phyloP scores from a whole-genome alignment of 1,139 yeast genomes.

The Wickerhamiella infanticola region DNA sequence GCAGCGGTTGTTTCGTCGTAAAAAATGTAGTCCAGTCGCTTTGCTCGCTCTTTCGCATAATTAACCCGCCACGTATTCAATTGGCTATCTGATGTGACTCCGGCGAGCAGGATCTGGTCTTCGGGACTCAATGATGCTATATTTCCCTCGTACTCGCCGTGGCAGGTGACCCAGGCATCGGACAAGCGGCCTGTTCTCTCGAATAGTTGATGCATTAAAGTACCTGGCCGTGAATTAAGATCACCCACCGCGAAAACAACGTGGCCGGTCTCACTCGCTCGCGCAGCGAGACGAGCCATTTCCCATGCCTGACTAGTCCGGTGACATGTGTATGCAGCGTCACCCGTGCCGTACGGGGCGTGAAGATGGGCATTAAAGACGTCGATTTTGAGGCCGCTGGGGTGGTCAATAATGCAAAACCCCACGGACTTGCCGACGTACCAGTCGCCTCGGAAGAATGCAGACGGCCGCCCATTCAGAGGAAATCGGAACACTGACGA shows the following conservation, averaged over 20 bases:
- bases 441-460: constrained; percentile 94
- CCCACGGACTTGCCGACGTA: constrained; percentile 87
- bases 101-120: constrained; percentile 58
- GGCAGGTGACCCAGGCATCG: constrained; percentile 72
- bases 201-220: constrained; percentile 63
- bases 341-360: constrained; percentile 88
- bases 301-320: constrained; percentile 97
- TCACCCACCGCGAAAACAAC: constrained; percentile 87
- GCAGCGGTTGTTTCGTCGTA: constrained; percentile 41
- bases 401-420: constrained; percentile 49
- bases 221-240: constrained; percentile 74
- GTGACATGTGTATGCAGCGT: constrained; percentile 80
- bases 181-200: constrained; percentile 51
- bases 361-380: constrained; percentile 89
- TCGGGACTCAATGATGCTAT: constrained; percentile 41
- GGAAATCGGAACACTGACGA: constrained; percentile 76
- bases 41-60: constrained; percentile 50
- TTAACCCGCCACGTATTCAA: constrained; percentile 79
- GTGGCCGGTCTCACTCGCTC: constrained; percentile 59
- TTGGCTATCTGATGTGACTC: constrained; percentile 78
- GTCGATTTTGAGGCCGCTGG: constrained; percentile 45
- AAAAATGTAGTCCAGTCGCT: constrained; percentile 80
- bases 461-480: constrained; percentile 85
- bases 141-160: constrained; percentile 32
- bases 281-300: constrained; percentile 48